A percentile compares a stretch with the other conserved stretches of the same genome.
Conservation (phyloP, 306 rosid genomes). For the Cercis canadensis region DNA sequence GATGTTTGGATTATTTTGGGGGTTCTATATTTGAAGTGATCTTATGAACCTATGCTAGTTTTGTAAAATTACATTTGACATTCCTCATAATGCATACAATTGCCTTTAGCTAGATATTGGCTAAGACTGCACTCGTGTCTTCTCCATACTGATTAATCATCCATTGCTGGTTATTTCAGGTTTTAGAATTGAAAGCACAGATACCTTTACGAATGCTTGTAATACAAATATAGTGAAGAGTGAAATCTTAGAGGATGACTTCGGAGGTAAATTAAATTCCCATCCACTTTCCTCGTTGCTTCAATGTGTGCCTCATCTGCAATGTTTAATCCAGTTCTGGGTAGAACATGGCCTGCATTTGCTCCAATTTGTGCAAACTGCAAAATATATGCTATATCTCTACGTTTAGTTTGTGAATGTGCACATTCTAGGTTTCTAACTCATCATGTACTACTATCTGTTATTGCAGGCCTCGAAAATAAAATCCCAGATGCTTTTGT, state of each 20-base stretch:
- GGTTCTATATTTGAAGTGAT: background rate
- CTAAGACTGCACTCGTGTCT: background rate
- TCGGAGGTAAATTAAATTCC: constrained; percentile 40
- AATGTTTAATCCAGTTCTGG: constrained; percentile 3
- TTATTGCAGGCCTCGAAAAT: constrained; percentile 52
- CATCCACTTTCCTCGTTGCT: constrained; percentile 1
- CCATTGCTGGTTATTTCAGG: constrained; percentile 34
- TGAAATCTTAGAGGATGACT: constrained; percentile 40
- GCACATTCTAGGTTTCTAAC: constrained; percentile 12
- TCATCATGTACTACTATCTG: constrained; percentile 25
- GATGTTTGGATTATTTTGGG: background rate
- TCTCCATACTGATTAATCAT: background rate
- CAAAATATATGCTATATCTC: constrained; percentile 14
- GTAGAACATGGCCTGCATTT: constrained; percentile 3
- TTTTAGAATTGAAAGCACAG: constrained; percentile 25
- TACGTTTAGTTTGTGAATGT: constrained; percentile 25
- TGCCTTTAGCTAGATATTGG: background rate
- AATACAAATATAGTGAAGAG: constrained; percentile 19
- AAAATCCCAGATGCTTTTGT: constrained; percentile 48
- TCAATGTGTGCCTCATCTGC: constrained; percentile 1
- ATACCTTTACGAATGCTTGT: constrained; percentile 26
- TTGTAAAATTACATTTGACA: background rate
- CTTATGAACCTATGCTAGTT: background rate
- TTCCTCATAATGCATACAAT: constrained; percentile 1
- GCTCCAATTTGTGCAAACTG: background rate